Evolutionary conservation across 192 early-diverging fungal genomes (phyloP).

Genomic region (Linnemannia schmuckeri): DNA sequence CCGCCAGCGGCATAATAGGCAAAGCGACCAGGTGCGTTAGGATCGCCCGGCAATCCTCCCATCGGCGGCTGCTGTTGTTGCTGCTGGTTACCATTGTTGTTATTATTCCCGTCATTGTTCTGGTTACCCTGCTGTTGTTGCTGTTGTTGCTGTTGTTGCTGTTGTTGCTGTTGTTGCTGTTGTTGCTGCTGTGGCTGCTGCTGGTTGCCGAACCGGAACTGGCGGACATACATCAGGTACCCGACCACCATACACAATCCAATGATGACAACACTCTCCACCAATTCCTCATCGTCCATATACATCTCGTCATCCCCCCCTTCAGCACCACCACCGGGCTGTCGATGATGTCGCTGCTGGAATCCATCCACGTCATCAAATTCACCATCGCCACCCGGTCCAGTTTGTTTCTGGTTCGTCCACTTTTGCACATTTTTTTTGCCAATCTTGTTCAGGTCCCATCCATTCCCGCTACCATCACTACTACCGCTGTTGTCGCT

Average conservation of each 20-base stretch:
- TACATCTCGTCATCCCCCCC: constrained; percentile 52
- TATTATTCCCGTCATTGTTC: constrained; percentile 14
- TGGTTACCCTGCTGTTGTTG: not conserved
- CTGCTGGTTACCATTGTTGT: constrained; percentile 6
- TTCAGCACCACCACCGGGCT: constrained; percentile 19
- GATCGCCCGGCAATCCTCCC: constrained; percentile 36
- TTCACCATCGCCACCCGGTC: constrained; percentile 46
- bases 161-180: constrained; percentile 10
- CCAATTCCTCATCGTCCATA: constrained; percentile 64
- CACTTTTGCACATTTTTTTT: constrained; percentile 28
- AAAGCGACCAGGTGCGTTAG: constrained; percentile 39
- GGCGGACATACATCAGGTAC: constrained; percentile 71
- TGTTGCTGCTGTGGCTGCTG: constrained; percentile 14
- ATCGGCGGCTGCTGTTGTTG: constrained; percentile 3
- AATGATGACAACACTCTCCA: constrained; percentile 69
- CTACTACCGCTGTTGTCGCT: not conserved
- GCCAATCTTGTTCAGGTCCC: constrained; percentile 30
- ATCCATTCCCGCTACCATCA: not conserved
- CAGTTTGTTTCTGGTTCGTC: constrained; percentile 29
- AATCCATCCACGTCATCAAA: constrained; percentile 58
- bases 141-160: constrained; percentile 25
- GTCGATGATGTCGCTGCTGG: constrained; percentile 18
- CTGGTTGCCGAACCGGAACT: constrained; percentile 62
- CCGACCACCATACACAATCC: constrained; percentile 65
- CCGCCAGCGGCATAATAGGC: constrained; percentile 54